phyloP scores from a whole-genome alignment of 306 rosid species.

The Quercus bicolor region DNA sequence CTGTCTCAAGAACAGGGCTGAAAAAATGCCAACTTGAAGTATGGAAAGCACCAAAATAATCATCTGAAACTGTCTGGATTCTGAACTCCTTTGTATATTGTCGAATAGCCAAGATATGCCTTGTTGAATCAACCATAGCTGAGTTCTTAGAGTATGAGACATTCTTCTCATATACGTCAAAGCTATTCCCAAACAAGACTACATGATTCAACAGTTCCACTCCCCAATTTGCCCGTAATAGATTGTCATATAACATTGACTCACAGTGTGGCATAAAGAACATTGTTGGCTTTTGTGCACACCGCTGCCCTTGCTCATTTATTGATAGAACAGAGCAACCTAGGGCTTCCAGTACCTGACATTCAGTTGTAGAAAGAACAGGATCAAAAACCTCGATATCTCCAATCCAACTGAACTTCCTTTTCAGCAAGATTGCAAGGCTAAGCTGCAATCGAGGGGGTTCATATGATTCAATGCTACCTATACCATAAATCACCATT shows the following conservation, averaged over 20 bases:
- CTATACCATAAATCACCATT: conserved; percentile 81
- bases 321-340: conserved; percentile 58
- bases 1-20: conserved; percentile 32
- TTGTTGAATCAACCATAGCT: conserved; percentile 26
- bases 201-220: conserved; percentile 47
- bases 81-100: conserved; percentile 47
- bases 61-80: conserved; percentile 54
- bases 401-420: conserved; percentile 60
- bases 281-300: conserved; percentile 49
- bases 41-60: conserved; percentile 75
- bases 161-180: conserved; percentile 60
- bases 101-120: conserved; percentile 42
- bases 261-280: conserved; percentile 94
- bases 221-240: conserved; percentile 71
- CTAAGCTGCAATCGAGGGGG: conserved; percentile 67
- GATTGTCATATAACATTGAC: conserved; percentile 74
- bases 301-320: conserved; percentile 70
- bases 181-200: conserved; percentile 75
- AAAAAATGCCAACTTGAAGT: conserved; percentile 94
- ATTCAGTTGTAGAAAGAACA: conserved; percentile 59
- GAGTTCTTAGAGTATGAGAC: conserved; percentile 49
- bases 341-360: conserved; percentile 52
- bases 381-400: conserved; percentile 80
- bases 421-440: conserved; percentile 54
- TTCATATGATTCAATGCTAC: conserved; percentile 73